Percentiles rank a stretch among this genome's conserved stretches.
phyloP scores from a whole-genome alignment of 495 filamentous ascomycete species.

The Xylaria flabelliformis region DNA sequence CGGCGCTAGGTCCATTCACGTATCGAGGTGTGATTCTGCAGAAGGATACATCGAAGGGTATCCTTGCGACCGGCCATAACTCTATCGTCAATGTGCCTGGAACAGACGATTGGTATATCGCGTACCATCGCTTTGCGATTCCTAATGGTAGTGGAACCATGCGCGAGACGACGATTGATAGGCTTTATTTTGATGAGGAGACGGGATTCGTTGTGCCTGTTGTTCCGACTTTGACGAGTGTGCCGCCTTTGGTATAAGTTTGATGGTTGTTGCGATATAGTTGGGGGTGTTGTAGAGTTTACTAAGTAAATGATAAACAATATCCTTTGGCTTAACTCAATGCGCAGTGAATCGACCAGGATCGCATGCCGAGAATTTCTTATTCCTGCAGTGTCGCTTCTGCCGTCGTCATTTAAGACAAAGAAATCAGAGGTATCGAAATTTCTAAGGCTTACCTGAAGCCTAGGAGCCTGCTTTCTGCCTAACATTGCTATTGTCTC shows the following conservation, averaged over 20 bases:
- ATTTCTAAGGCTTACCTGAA: background rate
- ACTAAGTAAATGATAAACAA: background rate
- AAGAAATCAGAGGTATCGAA: background rate
- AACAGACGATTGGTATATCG: conserved; percentile 34
- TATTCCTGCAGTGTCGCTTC: background rate
- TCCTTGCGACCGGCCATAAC: conserved; percentile 30
- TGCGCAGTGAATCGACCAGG: background rate
- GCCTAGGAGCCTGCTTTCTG: background rate
- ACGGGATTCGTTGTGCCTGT: conserved; percentile 25
- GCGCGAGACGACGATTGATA: conserved; percentile 31
- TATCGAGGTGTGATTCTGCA: conserved; percentile 31
- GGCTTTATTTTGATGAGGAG: conserved; percentile 24
- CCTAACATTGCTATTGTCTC: background rate
- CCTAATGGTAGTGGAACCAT: conserved; percentile 27
- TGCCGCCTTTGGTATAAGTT: conserved; percentile 7
- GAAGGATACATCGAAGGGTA: conserved; percentile 27
- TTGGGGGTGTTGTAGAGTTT: background rate
- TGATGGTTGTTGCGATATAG: background rate
- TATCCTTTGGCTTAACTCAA: background rate
- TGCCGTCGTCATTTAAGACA: background rate
- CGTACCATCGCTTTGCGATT: conserved; percentile 31
- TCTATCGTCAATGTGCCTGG: conserved; percentile 32
- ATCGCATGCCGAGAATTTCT: background rate
- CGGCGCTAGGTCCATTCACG: conserved; percentile 25
- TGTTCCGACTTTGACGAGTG: conserved; percentile 26